A percentile compares a stretch with the other conserved stretches of the same genome.
phyloP scores from a whole-genome alignment of 441 rosid genomes.

The Gossypium davidsonii region DNA sequence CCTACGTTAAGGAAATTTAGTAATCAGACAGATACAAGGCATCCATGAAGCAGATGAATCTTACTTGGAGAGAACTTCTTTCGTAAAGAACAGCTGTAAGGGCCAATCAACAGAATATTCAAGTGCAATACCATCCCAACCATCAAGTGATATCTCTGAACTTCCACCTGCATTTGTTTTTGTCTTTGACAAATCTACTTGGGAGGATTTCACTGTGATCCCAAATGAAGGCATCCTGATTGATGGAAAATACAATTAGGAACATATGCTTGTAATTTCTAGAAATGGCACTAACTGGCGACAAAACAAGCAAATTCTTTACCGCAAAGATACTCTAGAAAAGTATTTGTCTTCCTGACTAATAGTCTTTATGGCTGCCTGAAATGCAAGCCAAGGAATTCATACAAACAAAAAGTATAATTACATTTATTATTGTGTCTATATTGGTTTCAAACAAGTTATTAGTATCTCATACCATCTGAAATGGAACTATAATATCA shows the following conservation, averaged over 20 bases:
- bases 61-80: conserved; percentile 93
- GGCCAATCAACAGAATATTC: conserved; percentile 98
- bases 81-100: conserved; percentile 83
- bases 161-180: conserved; percentile 41
- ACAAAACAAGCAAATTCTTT: conserved; percentile 23
- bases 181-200: conserved; percentile 47
- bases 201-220: conserved; percentile 59
- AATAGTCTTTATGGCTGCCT: conserved; percentile 90
- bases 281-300: not conserved
- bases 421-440: not conserved
- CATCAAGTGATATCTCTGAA: conserved; percentile 59
- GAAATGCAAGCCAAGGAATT: conserved; percentile 26
- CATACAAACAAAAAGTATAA: conserved; percentile 1
- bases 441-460: not conserved
- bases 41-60: conserved; percentile 21
- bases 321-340: conserved; percentile 80
- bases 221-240: conserved; percentile 88
- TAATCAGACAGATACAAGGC: conserved; percentile 8
- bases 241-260: conserved; percentile 7
- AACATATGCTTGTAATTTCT: not conserved
- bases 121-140: conserved; percentile 90
- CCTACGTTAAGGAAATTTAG: not conserved
- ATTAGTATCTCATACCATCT: conserved; percentile 50
- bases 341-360: conserved; percentile 86
- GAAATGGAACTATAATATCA: conserved; percentile 91